These are phyloP conservation scores for Pyrrhoderma noxium DNA, from an alignment of 1,284 basidiomycete species.

Conservation along the genomic window DNA sequence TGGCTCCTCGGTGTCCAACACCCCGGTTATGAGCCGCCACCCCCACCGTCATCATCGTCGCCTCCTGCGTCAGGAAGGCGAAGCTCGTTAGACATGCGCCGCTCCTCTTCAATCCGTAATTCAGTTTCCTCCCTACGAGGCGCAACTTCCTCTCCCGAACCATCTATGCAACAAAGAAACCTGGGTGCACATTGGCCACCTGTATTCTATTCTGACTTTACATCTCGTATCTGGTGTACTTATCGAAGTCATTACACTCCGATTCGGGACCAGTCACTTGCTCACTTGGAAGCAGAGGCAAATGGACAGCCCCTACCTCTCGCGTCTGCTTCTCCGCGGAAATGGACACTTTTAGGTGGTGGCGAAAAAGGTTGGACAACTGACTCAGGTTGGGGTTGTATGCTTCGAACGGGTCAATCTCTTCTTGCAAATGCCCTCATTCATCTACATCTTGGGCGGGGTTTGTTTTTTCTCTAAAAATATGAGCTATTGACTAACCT, in stretches of 20 bases:
- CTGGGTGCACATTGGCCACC: constrained; percentile 62
- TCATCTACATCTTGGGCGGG: constrained; percentile 78
- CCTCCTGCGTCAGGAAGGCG: constrained; percentile 27
- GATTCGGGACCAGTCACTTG: constrained; percentile 63
- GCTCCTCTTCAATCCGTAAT: constrained; percentile 40
- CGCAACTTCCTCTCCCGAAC: constrained; percentile 23
- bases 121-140: constrained; percentile 40
- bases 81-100: constrained; percentile 33
- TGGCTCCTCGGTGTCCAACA: constrained; percentile 82
- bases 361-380: constrained; percentile 81
- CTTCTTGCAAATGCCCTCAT: constrained; percentile 86
- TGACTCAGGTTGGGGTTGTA: constrained; percentile 97
- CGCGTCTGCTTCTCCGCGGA: constrained; percentile 32
- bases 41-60: constrained; percentile 28
- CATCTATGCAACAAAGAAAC: constrained; percentile 31
- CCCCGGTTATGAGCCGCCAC: constrained; percentile 58
- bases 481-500: constrained; percentile 3
- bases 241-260: constrained; percentile 87
- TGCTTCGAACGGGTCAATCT: constrained; percentile 93
- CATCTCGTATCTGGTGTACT: constrained; percentile 82
- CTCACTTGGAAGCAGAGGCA: constrained; percentile 37
- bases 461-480: constrained; percentile 36
- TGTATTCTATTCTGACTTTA: constrained; percentile 86
- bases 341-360: constrained; percentile 41
- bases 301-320: constrained; percentile 23